These are phyloP conservation scores for Thielaviopsis punctulata DNA, from an alignment of 2,329 filamentous ascomycete genomes.

Conservation along the genomic window DNA sequence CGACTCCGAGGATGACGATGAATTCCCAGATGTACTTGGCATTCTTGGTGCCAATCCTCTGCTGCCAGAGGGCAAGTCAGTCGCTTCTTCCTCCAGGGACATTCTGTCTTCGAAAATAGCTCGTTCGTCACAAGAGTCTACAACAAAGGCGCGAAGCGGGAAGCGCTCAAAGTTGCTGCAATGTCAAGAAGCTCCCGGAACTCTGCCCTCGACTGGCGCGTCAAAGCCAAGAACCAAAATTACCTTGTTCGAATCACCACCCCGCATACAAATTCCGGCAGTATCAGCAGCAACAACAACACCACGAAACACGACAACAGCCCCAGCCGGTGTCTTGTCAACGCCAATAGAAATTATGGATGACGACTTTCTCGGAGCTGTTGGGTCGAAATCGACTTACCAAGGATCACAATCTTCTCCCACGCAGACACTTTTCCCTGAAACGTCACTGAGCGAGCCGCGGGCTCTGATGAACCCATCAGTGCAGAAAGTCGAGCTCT, in stretches of 20 bases:
- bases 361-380: not conserved
- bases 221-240: not conserved
- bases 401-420: constrained; percentile 8
- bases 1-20: constrained; percentile 22
- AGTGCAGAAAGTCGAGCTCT: not conserved
- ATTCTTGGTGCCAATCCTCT: constrained; percentile 26
- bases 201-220: constrained; percentile 1
- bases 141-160: constrained; percentile 1
- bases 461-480: not conserved
- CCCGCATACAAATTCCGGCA: not conserved
- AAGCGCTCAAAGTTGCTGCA: constrained; percentile 6
- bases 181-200: constrained; percentile 14
- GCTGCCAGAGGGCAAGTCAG: constrained; percentile 18
- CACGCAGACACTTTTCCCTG: not conserved
- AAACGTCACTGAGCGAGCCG: not conserved
- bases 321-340: constrained; percentile 9
- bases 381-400: not conserved
- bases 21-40: constrained; percentile 38
- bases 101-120: not conserved
- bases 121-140: not conserved
- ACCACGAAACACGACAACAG: constrained; percentile 10
- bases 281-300: too few species aligned
- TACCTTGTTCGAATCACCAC: not conserved
- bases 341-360: constrained; percentile 2
- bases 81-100: not conserved